Conservation (phyloP, 2,329 filamentous ascomycete species). For the Pseudocercospora fuligena region DNA sequence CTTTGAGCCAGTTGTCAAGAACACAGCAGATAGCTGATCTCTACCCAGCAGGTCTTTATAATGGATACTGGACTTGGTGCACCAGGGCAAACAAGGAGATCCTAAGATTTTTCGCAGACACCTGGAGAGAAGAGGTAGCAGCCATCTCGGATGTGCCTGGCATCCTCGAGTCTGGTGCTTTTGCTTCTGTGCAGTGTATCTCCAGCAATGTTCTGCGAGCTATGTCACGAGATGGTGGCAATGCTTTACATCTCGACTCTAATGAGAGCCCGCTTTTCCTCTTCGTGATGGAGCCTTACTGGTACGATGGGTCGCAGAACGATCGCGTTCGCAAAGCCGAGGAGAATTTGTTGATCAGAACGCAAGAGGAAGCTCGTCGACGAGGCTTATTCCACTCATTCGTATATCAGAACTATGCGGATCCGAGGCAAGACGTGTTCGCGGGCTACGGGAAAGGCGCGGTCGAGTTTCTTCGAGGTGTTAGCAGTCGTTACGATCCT, state of each 20-base stretch:
- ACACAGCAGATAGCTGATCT: too few relatives aligned
- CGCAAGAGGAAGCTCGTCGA: not conserved
- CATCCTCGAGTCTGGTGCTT: too few relatives aligned
- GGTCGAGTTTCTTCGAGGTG: not conserved
- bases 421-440: not conserved
- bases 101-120: too few relatives aligned
- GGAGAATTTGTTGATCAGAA: not conserved
- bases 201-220: not conserved
- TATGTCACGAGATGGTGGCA: not conserved
- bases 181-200: not conserved
- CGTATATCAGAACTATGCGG: not conserved
- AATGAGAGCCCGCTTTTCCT: not conserved
- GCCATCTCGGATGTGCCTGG: too few relatives aligned
- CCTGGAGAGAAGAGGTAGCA: too few relatives aligned
- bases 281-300: not conserved
- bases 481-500: not conserved
- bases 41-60: too few relatives aligned
- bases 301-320: not conserved
- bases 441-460: not conserved
- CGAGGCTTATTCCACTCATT: not conserved
- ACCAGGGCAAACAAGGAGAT: too few relatives aligned
- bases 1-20: too few relatives aligned
- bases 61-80: too few relatives aligned
- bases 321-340: not conserved
- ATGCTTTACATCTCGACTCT: not conserved